Conservation (phyloP, 805 yeast genomes). For the Wickerhamomyces canadensis region DNA sequence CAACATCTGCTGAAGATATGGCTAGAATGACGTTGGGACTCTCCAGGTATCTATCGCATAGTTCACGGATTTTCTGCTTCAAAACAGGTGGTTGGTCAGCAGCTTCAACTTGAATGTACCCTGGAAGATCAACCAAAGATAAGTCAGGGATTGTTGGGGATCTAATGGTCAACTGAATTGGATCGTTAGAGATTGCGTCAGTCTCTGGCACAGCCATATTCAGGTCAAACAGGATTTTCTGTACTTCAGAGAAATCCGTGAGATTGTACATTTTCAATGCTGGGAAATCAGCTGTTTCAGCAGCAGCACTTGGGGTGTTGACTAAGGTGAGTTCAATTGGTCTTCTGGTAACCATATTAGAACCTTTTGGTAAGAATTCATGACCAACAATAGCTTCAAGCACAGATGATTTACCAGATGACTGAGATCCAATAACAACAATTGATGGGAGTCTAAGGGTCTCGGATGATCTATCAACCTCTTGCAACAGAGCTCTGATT, state of each 20-base stretch:
- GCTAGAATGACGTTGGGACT: conserved; percentile 94
- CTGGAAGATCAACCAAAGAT: conserved; percentile 92
- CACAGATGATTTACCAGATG: conserved; percentile 95
- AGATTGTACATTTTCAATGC: conserved; percentile 75
- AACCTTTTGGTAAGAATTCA: conserved; percentile 94
- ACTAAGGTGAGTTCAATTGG: conserved; percentile 94
- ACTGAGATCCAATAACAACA: conserved; percentile 95
- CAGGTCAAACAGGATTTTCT: conserved; percentile 76
- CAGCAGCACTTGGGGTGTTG: conserved; percentile 75
- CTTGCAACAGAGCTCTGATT: conserved; percentile 71
- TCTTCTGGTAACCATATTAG: conserved; percentile 96
- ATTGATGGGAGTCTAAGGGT: conserved; percentile 85
- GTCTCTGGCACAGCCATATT: conserved; percentile 86
- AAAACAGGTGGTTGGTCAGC: conserved; percentile 90
- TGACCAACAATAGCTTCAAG: conserved; percentile 97
- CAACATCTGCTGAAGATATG: conserved; percentile 96
- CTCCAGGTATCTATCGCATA: conserved; percentile 82
- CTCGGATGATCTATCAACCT: conserved; percentile 67
- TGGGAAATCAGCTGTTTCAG: conserved; percentile 91
- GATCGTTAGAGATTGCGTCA: conserved; percentile 88
- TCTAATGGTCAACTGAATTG: conserved; percentile 85
- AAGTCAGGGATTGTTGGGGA: conserved; percentile 91
- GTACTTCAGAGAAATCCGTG: conserved; percentile 86
- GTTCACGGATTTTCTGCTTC: conserved; percentile 67
- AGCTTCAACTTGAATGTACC: conserved; percentile 94